These are phyloP conservation scores for Hirsutella rhossiliensis DNA, from an alignment of 2,329 filamentous ascomycete species.

Conservation along the genomic window DNA sequence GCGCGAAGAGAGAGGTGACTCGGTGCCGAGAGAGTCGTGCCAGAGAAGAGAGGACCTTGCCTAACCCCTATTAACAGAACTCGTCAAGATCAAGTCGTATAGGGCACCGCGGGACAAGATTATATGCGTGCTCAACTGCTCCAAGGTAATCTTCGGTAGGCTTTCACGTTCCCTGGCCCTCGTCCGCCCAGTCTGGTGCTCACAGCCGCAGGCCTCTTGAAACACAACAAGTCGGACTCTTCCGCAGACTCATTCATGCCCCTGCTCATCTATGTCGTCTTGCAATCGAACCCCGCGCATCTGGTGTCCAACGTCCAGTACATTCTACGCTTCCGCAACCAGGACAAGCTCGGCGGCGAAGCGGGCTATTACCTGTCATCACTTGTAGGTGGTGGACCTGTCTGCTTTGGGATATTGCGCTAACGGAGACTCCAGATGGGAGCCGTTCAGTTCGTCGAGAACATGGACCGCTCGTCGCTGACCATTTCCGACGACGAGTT, in stretches of 20 bases:
- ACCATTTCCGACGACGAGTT: conserved; percentile 95
- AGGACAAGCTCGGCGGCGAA: conserved; percentile 95
- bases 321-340: conserved; percentile 90
- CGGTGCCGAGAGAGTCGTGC: not conserved
- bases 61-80: conserved; percentile 43
- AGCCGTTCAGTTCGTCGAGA: conserved; percentile 93
- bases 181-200: not conserved
- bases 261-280: conserved; percentile 86
- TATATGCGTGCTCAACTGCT: conserved; percentile 95
- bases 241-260: conserved; percentile 96
- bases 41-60: not conserved
- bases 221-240: conserved; percentile 85
- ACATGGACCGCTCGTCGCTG: conserved; percentile 82
- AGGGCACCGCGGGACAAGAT: conserved; percentile 96
- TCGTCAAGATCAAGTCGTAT: conserved; percentile 93
- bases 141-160: conserved; percentile 95
- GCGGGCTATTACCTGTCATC: conserved; percentile 97
- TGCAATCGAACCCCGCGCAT: conserved; percentile 90
- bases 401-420: not conserved
- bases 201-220: conserved; percentile 55
- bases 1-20: not conserved
- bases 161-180: not conserved
- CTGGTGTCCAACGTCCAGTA: conserved; percentile 97
- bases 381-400: conserved; percentile 38
- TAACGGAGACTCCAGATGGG: conserved; percentile 51